Conservation (phyloP, 2,329 filamentous ascomycete genomes). For the Anthostomella pinea region DNA sequence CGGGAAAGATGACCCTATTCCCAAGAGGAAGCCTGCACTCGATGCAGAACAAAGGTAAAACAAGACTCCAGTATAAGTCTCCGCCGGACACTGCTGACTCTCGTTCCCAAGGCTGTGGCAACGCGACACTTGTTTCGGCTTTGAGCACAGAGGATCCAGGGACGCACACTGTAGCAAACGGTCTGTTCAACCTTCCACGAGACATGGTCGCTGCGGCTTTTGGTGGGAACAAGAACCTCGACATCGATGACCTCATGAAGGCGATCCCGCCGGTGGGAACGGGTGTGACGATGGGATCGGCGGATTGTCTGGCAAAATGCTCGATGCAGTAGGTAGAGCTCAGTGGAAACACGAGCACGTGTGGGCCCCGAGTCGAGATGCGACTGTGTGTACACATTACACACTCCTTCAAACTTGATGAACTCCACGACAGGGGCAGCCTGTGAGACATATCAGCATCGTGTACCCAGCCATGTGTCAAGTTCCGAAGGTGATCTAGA, state of each 20-base stretch:
- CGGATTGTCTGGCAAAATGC: background rate
- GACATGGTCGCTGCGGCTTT: background rate
- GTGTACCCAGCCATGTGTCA: background rate
- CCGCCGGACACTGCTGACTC: background rate
- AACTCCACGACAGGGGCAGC: too few relatives aligned
- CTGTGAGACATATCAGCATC: background rate
- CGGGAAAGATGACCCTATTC: conserved; percentile 6
- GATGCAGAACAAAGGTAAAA: conserved; percentile 5
- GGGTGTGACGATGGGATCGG: background rate
- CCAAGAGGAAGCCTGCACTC: conserved; percentile 5
- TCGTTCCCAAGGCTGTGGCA: conserved; percentile 1
- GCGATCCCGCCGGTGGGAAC: background rate
- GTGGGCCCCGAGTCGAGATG: background rate
- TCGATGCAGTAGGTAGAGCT: too few relatives aligned
- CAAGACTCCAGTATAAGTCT: background rate
- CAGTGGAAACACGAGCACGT: background rate
- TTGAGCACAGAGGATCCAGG: conserved; percentile 4
- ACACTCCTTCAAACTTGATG: too few relatives aligned
- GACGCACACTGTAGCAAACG: background rate
- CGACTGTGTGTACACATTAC: too few relatives aligned
- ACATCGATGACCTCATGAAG: background rate
- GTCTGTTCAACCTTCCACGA: background rate
- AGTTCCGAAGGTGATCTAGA: background rate
- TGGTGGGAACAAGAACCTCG: background rate
- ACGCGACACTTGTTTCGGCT: conserved; percentile 4